Evolutionary conservation across 305 asterid species (phyloP).

Genomic region (Euphrasia arctica): DNA sequence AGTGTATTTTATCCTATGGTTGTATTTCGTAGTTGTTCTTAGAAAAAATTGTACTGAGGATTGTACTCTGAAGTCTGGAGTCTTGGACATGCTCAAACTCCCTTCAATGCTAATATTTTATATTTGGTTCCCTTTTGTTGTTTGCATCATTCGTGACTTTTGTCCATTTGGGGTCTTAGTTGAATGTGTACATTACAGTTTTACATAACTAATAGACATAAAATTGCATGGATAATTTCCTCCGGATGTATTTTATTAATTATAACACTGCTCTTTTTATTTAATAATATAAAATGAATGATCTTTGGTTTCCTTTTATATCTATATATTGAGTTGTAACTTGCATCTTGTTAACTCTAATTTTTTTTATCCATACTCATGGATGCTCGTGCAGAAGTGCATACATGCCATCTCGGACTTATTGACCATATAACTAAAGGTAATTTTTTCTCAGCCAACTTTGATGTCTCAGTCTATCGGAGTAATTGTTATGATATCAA

Average conservation of each 20-base stretch:
- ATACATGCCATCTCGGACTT: constrained; percentile 66
- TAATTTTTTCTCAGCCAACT: constrained; percentile 28
- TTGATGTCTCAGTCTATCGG: background rate
- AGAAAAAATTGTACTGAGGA: background rate
- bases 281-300: background rate
- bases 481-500: constrained; percentile 11
- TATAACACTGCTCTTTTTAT: background rate
- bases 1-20: background rate
- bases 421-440: constrained; percentile 56
- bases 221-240: background rate
- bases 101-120: background rate
- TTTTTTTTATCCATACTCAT: constrained; percentile 25
- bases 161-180: background rate
- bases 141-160: background rate
- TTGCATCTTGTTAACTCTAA: constrained; percentile 24
- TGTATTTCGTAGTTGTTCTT: constrained; percentile 8
- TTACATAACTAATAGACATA: background rate
- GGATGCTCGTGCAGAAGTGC: constrained; percentile 62
- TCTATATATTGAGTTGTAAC: constrained; percentile 7
- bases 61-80: background rate
- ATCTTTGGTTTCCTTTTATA: background rate
- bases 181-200: background rate
- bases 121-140: background rate
- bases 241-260: background rate
- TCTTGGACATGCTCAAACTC: background rate